A percentile compares a stretch with the other conserved stretches of the same genome.
These are phyloP conservation scores for Cordyceps farinosa DNA, from an alignment of 2,329 filamentous ascomycete species.

Conservation along the genomic window DNA sequence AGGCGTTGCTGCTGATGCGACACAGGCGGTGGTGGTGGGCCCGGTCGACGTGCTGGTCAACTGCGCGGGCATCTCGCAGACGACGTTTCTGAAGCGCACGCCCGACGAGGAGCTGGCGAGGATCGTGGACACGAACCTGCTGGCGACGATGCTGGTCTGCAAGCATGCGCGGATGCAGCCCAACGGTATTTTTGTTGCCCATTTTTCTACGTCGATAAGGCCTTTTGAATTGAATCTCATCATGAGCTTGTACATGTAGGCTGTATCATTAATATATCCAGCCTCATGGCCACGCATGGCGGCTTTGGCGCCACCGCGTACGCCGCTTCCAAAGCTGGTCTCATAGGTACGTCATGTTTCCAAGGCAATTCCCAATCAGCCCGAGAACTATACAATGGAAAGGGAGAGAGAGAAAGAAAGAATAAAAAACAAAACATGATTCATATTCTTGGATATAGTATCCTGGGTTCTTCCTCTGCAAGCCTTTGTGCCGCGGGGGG, in stretches of 20 bases:
- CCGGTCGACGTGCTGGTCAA: constrained; percentile 66
- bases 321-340: constrained; percentile 75
- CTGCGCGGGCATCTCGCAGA: constrained; percentile 70
- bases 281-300: constrained; percentile 66
- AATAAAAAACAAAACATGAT: background rate
- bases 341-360: constrained; percentile 54
- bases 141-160: constrained; percentile 61
- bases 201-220: no score
- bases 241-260: constrained; percentile 31
- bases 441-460: constrained; percentile 2
- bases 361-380: background rate
- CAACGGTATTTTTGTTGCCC: constrained; percentile 27
- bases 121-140: constrained; percentile 68
- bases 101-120: constrained; percentile 47
- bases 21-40: constrained; percentile 25
- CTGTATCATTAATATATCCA: constrained; percentile 80
- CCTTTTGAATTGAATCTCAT: no score
- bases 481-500: background rate
- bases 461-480: background rate
- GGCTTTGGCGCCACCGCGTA: constrained; percentile 70
- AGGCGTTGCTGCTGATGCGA: background rate
- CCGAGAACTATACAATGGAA: background rate
- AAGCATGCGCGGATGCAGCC: constrained; percentile 39
- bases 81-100: constrained; percentile 58
- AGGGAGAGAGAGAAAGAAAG: no score